phyloP scores from a whole-genome alignment of 805 yeast species.

The Cyberlindnera bimundalis region DNA sequence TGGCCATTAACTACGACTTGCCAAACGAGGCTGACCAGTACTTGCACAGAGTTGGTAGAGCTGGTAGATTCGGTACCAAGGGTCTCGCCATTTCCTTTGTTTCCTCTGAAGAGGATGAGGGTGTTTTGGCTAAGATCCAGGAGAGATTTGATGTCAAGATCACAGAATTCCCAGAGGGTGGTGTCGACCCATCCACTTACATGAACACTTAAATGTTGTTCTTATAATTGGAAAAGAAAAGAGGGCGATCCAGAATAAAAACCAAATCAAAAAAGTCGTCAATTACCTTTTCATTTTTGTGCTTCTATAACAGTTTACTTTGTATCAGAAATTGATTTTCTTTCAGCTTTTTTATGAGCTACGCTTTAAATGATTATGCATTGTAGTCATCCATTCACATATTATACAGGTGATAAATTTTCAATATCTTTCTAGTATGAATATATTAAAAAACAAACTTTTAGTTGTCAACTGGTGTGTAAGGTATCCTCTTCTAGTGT shows the following conservation, averaged over 20 bases:
- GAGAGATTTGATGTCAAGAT: conserved; percentile 96
- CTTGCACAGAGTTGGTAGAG: conserved; percentile 99
- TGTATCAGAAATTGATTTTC: too few relatives aligned
- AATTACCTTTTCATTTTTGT: background rate
- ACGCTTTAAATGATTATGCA: too few relatives aligned
- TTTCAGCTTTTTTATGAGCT: too few relatives aligned
- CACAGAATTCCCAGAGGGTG: conserved; percentile 94
- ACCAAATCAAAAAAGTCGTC: too few relatives aligned
- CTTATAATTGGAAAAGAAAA: background rate
- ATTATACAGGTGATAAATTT: too few relatives aligned
- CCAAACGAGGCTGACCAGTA: conserved; percentile 97
- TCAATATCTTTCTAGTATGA: too few relatives aligned
- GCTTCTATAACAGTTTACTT: background rate
- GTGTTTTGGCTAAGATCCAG: conserved; percentile 87
- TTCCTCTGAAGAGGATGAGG: conserved; percentile 81
- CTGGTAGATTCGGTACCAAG: conserved; percentile 99
- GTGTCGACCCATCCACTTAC: conserved; percentile 95
- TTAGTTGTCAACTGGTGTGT: too few relatives aligned
- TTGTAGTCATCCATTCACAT: too few relatives aligned
- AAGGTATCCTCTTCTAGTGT: too few relatives aligned
- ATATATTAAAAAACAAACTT: too few relatives aligned
- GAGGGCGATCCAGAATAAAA: too few relatives aligned
- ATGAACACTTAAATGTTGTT: conserved; percentile 76
- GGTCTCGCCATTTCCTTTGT: conserved; percentile 95
- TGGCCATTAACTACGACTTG: conserved; percentile 96